Percentiles rank a stretch among this genome's conserved stretches.
Evolutionary conservation across 2,329 filamentous ascomycete species (phyloP).

Genomic region (Graphium sp.): DNA sequence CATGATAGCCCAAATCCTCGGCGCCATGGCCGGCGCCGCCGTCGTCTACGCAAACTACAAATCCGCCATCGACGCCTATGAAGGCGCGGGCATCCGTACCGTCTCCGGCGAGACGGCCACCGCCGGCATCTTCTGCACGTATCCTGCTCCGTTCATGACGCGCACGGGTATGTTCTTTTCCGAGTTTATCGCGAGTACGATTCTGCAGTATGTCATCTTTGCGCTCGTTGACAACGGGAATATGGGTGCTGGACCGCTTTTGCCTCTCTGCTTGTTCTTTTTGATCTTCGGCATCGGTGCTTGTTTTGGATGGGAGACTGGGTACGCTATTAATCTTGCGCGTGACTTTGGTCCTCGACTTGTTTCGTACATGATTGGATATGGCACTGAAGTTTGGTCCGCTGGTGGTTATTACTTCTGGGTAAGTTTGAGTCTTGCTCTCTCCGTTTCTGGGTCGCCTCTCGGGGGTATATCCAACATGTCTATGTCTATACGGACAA

Average conservation of each 20-base stretch:
- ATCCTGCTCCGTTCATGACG: slow-evolving; percentile 50
- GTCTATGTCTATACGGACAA: slow-evolving; percentile 4
- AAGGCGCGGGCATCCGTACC: slow-evolving; percentile 42
- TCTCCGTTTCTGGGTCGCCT: slow-evolving; percentile 5
- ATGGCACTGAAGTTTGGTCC: slow-evolving; percentile 49
- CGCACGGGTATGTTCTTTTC: slow-evolving; percentile 53
- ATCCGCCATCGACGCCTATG: slow-evolving; percentile 44
- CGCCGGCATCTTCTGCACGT: slow-evolving; percentile 58
- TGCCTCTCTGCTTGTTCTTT: slow-evolving; percentile 51
- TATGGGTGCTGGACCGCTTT: slow-evolving; percentile 14
- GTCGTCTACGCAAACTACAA: slow-evolving; percentile 48
- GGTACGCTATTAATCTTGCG: slow-evolving; percentile 59
- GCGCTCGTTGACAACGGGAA: slow-evolving; percentile 44
- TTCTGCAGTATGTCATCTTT: slow-evolving; percentile 58
- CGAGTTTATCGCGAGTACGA: slow-evolving; percentile 49
- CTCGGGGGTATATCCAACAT: too few relatives aligned
- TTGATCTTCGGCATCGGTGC: slow-evolving; percentile 58
- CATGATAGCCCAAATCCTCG: slow-evolving; percentile 45
- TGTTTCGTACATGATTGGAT: slow-evolving; percentile 50
- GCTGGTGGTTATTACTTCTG: slow-evolving; percentile 58
- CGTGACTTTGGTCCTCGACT: slow-evolving; percentile 56
- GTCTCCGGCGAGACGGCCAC: slow-evolving; percentile 42
- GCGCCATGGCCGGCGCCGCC: slow-evolving; percentile 44
- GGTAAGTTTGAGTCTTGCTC: too few relatives aligned
- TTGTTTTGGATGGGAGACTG: slow-evolving; percentile 62